Conservation (phyloP, 2,329 filamentous ascomycete species). For the Hypoxylon sp. region DNA sequence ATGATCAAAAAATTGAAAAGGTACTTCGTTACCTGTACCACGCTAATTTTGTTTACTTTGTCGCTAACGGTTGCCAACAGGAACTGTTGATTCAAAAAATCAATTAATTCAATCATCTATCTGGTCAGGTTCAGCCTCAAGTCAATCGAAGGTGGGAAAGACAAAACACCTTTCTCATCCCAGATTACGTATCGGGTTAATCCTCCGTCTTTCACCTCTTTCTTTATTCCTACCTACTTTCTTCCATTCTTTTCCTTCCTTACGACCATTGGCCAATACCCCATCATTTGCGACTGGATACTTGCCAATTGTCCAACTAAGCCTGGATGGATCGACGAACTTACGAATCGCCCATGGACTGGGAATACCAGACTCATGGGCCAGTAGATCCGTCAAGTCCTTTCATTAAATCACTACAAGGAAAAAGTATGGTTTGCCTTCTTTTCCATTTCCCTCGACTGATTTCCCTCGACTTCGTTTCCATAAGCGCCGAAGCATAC, state of each 20-base stretch:
- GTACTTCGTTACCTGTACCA: conserved; percentile 3
- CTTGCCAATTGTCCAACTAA: conserved; percentile 3
- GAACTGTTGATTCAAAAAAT: conserved; percentile 20
- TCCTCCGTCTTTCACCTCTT: too few relatives aligned
- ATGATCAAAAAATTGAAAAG: too few relatives aligned
- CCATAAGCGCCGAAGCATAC: conserved; percentile 6
- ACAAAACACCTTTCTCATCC: too few relatives aligned
- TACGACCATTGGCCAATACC: too few relatives aligned
- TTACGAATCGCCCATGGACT: conserved; percentile 71
- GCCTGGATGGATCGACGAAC: conserved; percentile 61
- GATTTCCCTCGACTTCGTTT: background rate
- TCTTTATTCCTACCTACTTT: background rate
- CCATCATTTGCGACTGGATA: too few relatives aligned
- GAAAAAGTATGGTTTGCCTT: conserved; percentile 50
- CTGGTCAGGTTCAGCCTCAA: too few relatives aligned
- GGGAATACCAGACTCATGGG: conserved; percentile 67
- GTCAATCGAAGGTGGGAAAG: too few relatives aligned
- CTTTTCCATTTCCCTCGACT: background rate
- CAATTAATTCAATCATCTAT: too few relatives aligned
- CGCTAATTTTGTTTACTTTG: conserved; percentile 33
- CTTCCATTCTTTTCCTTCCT: background rate
- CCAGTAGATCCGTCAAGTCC: conserved; percentile 69
- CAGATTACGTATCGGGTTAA: too few relatives aligned
- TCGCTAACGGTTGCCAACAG: conserved; percentile 30
- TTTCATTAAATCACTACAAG: conserved; percentile 57